Conservation (phyloP, 2,329 filamentous ascomycete species). For the Colletotrichum abscissum region DNA sequence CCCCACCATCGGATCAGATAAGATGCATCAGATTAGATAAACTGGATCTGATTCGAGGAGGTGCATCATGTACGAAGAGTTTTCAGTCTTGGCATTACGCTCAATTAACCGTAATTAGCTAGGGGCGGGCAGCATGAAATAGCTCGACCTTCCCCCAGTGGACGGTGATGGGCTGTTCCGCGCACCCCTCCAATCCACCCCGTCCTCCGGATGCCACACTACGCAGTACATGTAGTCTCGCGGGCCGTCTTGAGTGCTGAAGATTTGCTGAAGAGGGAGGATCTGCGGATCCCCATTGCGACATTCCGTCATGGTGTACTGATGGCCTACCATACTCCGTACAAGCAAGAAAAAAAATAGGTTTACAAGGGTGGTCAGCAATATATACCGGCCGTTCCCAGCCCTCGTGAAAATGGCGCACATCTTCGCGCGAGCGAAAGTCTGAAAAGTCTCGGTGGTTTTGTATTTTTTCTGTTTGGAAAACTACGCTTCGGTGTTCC, state of each 20-base stretch:
- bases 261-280: background rate
- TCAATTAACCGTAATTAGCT: background rate
- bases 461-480: background rate
- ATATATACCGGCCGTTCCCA: background rate
- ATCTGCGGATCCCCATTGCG: conserved; percentile 13
- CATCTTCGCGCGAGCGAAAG: background rate
- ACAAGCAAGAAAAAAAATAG: background rate
- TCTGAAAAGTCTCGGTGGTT: background rate
- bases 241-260: background rate
- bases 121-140: conserved; percentile 1
- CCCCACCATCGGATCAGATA: conserved; percentile 13
- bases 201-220: background rate
- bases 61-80: conserved; percentile 7
- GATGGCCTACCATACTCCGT: background rate
- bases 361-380: background rate
- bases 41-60: conserved; percentile 12
- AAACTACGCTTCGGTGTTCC: background rate
- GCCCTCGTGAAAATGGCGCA: conserved; percentile 25
- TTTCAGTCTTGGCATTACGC: conserved; percentile 24
- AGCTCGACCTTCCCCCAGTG: background rate
- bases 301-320: background rate
- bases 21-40: conserved; percentile 34
- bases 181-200: background rate
- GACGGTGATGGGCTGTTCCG: background rate
- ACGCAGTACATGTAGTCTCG: background rate